Evolutionary conservation across 169 alveolate species (phyloP).

Genomic region (Cryptosporidium xiaoi): DNA sequence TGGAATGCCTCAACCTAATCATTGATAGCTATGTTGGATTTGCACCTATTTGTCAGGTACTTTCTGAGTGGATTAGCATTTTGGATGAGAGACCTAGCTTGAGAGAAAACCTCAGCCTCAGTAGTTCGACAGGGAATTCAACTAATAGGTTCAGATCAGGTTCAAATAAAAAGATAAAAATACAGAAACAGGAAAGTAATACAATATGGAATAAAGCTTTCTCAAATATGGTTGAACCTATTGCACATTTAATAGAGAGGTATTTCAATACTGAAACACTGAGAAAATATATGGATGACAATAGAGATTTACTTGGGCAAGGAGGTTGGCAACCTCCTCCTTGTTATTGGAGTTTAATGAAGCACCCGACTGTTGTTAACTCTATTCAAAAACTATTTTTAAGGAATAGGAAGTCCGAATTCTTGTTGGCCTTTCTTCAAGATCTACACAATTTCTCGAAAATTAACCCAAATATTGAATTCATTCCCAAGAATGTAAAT

Average conservation of each 20-base stretch:
- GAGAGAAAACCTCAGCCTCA: not conserved
- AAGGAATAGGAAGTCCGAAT: slow-evolving; percentile 85
- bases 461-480: slow-evolving; percentile 78
- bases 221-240: slow-evolving; percentile 79
- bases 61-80: slow-evolving; percentile 62
- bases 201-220: not conserved
- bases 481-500: slow-evolving; percentile 76
- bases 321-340: slow-evolving; percentile 90
- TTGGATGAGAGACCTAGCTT: slow-evolving; percentile 18
- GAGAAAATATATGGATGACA: slow-evolving; percentile 85
- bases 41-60: slow-evolving; percentile 65
- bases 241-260: slow-evolving; percentile 81
- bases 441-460: slow-evolving; percentile 83
- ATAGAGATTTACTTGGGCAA: slow-evolving; percentile 81
- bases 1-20: slow-evolving; percentile 40
- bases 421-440: slow-evolving; percentile 85
- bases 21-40: slow-evolving; percentile 47
- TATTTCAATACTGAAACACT: slow-evolving; percentile 85
- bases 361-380: slow-evolving; percentile 82
- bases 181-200: slow-evolving; percentile 10
- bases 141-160: not conserved
- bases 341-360: slow-evolving; percentile 85
- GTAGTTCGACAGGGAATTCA: not conserved
- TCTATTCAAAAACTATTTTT: slow-evolving; percentile 84
- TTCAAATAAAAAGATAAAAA: slow-evolving; percentile 15